These are phyloP conservation scores for Beauveria varroae DNA, from an alignment of 2,329 filamentous ascomycete species.

Conservation along the genomic window DNA sequence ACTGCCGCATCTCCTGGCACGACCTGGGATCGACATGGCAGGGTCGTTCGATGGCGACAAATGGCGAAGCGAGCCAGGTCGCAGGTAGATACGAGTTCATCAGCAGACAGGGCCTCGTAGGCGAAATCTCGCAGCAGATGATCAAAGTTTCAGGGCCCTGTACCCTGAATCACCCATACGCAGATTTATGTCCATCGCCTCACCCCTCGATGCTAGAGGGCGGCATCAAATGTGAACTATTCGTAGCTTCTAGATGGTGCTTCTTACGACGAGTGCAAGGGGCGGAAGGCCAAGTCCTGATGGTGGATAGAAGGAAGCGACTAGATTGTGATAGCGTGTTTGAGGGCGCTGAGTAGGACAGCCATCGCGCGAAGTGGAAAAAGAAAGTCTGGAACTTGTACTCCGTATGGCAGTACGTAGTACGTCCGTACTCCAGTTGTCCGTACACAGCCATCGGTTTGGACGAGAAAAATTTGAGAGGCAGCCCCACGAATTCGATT, in stretches of 20 bases:
- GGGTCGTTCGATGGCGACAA: neutral
- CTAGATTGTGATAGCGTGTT: neutral
- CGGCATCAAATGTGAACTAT: neutral
- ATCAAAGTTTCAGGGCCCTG: neutral
- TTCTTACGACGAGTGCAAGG: neutral
- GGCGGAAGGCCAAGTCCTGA: neutral
- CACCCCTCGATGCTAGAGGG: neutral
- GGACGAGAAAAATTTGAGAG: neutral
- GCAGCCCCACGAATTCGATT: neutral
- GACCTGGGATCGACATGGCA: neutral
- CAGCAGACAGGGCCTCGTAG: neutral
- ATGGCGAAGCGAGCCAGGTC: no score
- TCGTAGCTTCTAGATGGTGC: neutral
- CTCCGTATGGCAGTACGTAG: neutral
- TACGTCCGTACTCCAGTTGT: no score
- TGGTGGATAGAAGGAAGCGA: neutral
- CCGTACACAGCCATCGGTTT: neutral
- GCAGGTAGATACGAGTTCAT: neutral
- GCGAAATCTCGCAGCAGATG: constrained; percentile 2
- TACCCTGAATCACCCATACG: neutral
- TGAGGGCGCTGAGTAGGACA: neutral
- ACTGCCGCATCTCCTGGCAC: neutral
- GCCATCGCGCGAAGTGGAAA: neutral
- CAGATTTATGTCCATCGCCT: neutral
- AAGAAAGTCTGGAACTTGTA: constrained; percentile 1